These are phyloP conservation scores for Candida gigantensis DNA, from an alignment of 1,139 yeast species.

Conservation along the genomic window DNA sequence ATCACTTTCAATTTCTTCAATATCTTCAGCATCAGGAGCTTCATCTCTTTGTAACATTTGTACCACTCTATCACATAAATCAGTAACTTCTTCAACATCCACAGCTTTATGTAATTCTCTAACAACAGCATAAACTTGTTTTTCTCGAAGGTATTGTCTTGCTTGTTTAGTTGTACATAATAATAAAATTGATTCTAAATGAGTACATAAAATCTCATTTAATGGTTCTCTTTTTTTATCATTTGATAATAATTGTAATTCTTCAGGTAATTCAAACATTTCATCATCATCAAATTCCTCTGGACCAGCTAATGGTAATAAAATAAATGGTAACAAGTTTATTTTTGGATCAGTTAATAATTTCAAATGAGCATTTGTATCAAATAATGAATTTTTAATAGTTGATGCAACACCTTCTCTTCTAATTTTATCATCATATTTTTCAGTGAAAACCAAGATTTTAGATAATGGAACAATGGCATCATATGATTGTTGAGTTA, in stretches of 20 bases:
- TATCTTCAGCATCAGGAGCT: conserved; percentile 39
- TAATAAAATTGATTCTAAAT: conserved; percentile 73
- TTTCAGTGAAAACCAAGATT: conserved; percentile 79
- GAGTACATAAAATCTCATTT: conserved; percentile 62
- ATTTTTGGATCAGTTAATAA: conserved; percentile 63
- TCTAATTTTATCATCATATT: conserved; percentile 73
- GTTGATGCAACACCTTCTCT: conserved; percentile 94
- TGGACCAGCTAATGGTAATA: conserved; percentile 82
- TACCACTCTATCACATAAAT: conserved; percentile 72
- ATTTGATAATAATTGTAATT: conserved; percentile 74
- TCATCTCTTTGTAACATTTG: conserved; percentile 93
- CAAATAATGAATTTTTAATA: conserved; percentile 86
- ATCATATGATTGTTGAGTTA: conserved; percentile 71
- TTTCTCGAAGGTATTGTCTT: conserved; percentile 74
- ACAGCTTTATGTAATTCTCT: conserved; percentile 79
- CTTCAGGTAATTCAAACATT: conserved; percentile 85
- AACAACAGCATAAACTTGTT: conserved; percentile 78
- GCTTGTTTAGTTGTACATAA: conserved; percentile 72
- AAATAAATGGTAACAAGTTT: conserved; percentile 76
- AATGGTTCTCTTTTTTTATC: conserved; percentile 80
- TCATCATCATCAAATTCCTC: conserved; percentile 83
- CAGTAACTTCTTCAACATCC: conserved; percentile 65
- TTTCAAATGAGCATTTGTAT: conserved; percentile 63
- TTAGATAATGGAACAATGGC: conserved; percentile 79
- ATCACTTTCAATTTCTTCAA: conserved; percentile 33